Conservation (phyloP, 2,329 filamentous ascomycete species). For the Ophiosphaerella korrae region DNA sequence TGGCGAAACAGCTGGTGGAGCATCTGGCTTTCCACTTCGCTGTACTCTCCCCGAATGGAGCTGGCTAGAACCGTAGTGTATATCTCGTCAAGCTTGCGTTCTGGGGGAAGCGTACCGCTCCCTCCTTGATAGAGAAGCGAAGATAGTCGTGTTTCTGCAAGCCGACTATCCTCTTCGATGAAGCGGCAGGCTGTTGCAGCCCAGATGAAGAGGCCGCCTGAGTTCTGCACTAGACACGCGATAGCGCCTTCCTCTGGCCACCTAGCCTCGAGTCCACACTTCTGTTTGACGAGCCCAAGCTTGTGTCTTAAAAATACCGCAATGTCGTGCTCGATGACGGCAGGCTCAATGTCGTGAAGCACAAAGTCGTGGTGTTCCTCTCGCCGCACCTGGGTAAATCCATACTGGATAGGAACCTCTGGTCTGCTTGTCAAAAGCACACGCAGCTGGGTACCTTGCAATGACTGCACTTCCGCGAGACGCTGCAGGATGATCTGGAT, state of each 20-base stretch:
- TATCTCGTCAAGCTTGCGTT: slow-evolving; percentile 9
- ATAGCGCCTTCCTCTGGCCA: not conserved
- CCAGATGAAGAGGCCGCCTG: not conserved
- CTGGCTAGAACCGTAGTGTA: slow-evolving; percentile 11
- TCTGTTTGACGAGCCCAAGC: not conserved
- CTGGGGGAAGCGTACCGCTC: not conserved
- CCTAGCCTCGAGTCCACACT: not conserved
- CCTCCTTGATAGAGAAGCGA: not conserved
- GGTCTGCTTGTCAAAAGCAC: slow-evolving; percentile 8
- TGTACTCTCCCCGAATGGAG: slow-evolving; percentile 3
- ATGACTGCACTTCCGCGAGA: not conserved
- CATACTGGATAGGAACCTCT: slow-evolving; percentile 17
- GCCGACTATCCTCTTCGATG: not conserved
- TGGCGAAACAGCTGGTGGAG: slow-evolving; percentile 1
- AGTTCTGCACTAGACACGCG: not conserved
- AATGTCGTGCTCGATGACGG: slow-evolving; percentile 22
- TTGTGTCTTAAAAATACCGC: slow-evolving; percentile 15
- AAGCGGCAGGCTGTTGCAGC: not conserved
- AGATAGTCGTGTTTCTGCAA: not conserved
- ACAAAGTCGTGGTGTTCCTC: slow-evolving; percentile 12
- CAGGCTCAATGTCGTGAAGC: slow-evolving; percentile 16
- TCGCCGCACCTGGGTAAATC: slow-evolving; percentile 11
- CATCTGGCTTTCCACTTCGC: slow-evolving; percentile 1
- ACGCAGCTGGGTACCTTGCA: no score
- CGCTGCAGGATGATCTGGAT: slow-evolving; percentile 17